These are phyloP conservation scores for Russula brevipes DNA, from an alignment of 768 basidiomycete species.

Conservation along the genomic window DNA sequence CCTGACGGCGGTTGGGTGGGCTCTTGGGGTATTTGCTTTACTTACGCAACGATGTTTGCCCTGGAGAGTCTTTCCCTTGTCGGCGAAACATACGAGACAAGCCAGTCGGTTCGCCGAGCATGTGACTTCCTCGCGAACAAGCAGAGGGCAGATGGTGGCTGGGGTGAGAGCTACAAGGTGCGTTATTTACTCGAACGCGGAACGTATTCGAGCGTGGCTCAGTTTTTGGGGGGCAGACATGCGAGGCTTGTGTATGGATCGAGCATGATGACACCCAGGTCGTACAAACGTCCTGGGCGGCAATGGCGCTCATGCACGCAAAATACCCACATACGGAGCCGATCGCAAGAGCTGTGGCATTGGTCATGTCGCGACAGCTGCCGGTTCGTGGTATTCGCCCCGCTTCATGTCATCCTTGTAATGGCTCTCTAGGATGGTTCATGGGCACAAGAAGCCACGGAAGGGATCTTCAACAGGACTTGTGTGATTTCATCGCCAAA, in stretches of 20 bases:
- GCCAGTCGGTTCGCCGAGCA: constrained; percentile 58
- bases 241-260: constrained; percentile 73
- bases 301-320: constrained; percentile 88
- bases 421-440: constrained; percentile 65
- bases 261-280: constrained; percentile 82
- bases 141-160: constrained; percentile 88
- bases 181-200: constrained; percentile 16
- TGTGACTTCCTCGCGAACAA: constrained; percentile 81
- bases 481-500: constrained; percentile 83
- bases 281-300: constrained; percentile 91
- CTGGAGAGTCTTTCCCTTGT: constrained; percentile 85
- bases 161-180: constrained; percentile 98
- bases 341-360: constrained; percentile 66
- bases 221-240: constrained; percentile 49
- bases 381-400: constrained; percentile 45
- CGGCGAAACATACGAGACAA: constrained; percentile 83
- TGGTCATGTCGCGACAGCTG: constrained; percentile 88
- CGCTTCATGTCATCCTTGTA: constrained; percentile 2
- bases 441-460: constrained; percentile 94
- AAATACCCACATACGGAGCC: constrained; percentile 76
- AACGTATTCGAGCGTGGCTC: background rate
- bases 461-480: constrained; percentile 87
- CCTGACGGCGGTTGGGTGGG: constrained; percentile 93
- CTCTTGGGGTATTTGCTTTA: constrained; percentile 97
- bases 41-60: constrained; percentile 96